Evolutionary conservation across 805 yeast genomes (phyloP).

Genomic region (Saccharomycopsis amapae): DNA sequence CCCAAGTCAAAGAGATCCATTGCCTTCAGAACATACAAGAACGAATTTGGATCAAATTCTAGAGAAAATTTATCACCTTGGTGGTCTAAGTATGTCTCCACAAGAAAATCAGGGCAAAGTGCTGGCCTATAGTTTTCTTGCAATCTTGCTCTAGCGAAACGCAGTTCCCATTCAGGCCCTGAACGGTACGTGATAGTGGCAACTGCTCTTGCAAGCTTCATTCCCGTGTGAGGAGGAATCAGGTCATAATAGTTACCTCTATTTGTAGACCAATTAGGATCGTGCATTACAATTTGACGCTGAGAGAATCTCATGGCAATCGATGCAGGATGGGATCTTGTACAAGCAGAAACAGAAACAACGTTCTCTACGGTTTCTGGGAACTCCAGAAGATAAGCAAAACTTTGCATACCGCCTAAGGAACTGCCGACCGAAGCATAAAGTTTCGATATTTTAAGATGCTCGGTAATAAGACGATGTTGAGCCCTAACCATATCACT

Average conservation of each 20-base stretch:
- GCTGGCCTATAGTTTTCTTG: conserved; percentile 78
- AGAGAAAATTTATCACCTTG: conserved; percentile 91
- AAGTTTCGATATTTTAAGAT: conserved; percentile 55
- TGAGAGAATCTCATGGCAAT: conserved; percentile 92
- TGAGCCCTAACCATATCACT: conserved; percentile 92
- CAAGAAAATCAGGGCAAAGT: conserved; percentile 84
- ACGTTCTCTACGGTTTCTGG: conserved; percentile 68
- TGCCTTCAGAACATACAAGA: conserved; percentile 82
- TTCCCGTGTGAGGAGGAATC: conserved; percentile 74
- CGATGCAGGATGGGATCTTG: conserved; percentile 88
- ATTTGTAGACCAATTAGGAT: conserved; percentile 92
- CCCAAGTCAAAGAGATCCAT: conserved; percentile 92
- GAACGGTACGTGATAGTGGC: conserved; percentile 92
- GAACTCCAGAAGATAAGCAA: conserved; percentile 81
- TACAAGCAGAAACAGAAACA: conserved; percentile 85
- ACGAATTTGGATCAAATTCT: conserved; percentile 86
- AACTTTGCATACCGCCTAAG: conserved; percentile 98
- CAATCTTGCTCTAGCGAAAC: conserved; percentile 84
- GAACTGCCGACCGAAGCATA: conserved; percentile 85
- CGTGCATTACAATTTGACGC: conserved; percentile 89
- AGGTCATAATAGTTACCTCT: conserved; percentile 69
- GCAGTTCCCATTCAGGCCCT: conserved; percentile 94
- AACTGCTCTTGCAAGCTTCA: conserved; percentile 89
- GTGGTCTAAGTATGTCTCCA: conserved; percentile 89
- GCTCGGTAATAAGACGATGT: conserved; percentile 53